A percentile compares a stretch with the other conserved stretches of the same genome.
Conservation (phyloP, 139 green algal species). For the Astrephomene gubernaculifera region DNA sequence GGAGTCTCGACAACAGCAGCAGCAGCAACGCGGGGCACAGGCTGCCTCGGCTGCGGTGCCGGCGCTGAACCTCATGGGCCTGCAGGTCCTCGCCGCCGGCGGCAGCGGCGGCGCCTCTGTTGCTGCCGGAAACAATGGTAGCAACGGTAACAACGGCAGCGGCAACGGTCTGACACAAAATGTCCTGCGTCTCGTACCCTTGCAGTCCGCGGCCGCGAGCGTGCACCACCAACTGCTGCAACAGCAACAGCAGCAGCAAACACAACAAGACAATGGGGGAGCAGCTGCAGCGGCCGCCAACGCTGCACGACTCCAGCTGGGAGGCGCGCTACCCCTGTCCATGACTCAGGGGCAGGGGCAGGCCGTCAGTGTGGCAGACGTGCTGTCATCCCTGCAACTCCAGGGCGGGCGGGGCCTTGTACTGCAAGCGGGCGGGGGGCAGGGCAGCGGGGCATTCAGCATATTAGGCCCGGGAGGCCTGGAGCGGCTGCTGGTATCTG, state of each 20-base stretch:
- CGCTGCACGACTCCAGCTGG: not conserved
- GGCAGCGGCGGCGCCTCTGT: not conserved
- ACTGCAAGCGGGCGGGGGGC: not conserved
- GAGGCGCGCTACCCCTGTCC: not conserved
- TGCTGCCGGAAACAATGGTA: not conserved
- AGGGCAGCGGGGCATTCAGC: not conserved
- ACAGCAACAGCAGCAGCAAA: slow-evolving; percentile 2
- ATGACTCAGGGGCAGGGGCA: not conserved
- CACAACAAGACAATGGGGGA: not conserved
- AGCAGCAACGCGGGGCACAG: not conserved
- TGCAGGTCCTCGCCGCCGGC: slow-evolving; percentile 5
- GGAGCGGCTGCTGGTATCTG: not conserved
- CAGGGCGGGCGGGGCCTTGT: not conserved
- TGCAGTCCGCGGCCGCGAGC: slow-evolving; percentile 1
- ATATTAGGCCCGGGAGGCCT: not conserved
- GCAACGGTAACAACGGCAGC: not conserved
- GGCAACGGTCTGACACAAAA: not conserved
- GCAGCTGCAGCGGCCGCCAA: not conserved
- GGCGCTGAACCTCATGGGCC: not conserved
- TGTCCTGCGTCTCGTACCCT: slow-evolving; percentile 6
- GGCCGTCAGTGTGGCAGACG: not conserved
- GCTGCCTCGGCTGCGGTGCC: not conserved
- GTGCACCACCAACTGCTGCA: slow-evolving; percentile 4
- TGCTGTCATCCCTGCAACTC: not conserved
- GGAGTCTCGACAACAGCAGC: not conserved